Evolutionary conservation across 23 red algal genomes (phyloP), one percentile per base, ranked within the genome.

Genomic region (Pyropia yezoensis): DNA sequence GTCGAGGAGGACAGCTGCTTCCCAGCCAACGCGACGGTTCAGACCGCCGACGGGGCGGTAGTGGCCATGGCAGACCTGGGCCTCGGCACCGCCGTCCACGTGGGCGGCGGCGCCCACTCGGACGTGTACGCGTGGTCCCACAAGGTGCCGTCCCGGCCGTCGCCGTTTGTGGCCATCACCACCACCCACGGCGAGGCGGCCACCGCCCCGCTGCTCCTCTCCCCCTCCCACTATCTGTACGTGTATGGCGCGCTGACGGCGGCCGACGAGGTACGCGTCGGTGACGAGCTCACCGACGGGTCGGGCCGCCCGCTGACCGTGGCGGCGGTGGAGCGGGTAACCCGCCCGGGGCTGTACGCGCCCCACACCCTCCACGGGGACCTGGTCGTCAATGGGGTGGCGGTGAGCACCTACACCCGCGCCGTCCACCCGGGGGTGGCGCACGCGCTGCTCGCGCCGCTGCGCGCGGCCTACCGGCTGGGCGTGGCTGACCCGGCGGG

Each of bases 71-170:
- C 71, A 11, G 49, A 74, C 20, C 67, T 89, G 34, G 25, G 17
- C 3, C 13, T 60, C 51, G 22, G 55, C 28, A 73, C 71, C 52
- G 64, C 27, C 52, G 33, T 89, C 70, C 66, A 68, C 7, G 60
- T 72, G 30, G 84, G 75, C 30, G 74, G 66, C 58, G 84, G 65
- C 26, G 18, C 67, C 22, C 76, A 80, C 56, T 80, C 75, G 24
- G 84, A 89, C 63, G 45, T 89, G 18, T 89, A 63, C 74, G 71
- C 78, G 54, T 89, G 76, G 39, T 70, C 71, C 14, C 84, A 89
- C 70, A 67, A 75, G 33, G 25, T 27, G 25, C 57, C 74, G 9
- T 19, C 76, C 2, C 20, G 20, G 3, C 26, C 57, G 21, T 60
- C 84, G 3, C 45, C 56, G 26, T 89, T 63, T 47, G 71, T 89